phyloP scores from a whole-genome alignment of 305 asterid genomes.

The Fraxinus xanthoxyloides region DNA sequence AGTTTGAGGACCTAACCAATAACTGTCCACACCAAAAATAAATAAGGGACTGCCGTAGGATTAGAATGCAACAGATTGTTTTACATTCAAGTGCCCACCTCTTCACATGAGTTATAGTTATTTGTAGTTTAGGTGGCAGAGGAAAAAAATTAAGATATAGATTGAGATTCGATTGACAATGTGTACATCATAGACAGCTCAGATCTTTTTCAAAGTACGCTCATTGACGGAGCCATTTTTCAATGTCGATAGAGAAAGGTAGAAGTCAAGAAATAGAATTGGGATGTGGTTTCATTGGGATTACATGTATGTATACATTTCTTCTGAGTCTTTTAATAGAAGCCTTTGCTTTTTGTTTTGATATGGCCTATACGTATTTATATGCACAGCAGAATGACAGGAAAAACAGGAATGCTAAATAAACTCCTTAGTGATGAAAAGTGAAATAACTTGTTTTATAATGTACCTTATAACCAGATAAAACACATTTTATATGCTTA shows the following conservation, averaged over 20 bases:
- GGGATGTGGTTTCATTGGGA: conserved; percentile 20
- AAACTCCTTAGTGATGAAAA: background rate
- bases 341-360: background rate
- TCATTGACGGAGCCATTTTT: conserved; percentile 44
- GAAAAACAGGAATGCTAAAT: background rate
- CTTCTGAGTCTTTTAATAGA: background rate
- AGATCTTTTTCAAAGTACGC: conserved; percentile 32
- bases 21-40: conserved; percentile 24
- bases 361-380: background rate
- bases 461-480: background rate
- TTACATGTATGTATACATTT: conserved; percentile 18
- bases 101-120: conserved; percentile 33
- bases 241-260: conserved; percentile 20
- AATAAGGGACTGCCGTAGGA: conserved; percentile 35
- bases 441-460: background rate
- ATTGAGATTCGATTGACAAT: conserved; percentile 28
- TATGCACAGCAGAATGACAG: background rate
- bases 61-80: conserved; percentile 48
- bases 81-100: conserved; percentile 34
- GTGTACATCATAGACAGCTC: conserved; percentile 26
- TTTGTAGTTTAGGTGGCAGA: conserved; percentile 32
- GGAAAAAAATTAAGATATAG: conserved; percentile 1
- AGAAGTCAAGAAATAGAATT: conserved; percentile 20
- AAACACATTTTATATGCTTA: background rate
- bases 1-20: conserved; percentile 27